Conservation (phyloP, 139 green algal species). For the Picochlorum sp. region DNA sequence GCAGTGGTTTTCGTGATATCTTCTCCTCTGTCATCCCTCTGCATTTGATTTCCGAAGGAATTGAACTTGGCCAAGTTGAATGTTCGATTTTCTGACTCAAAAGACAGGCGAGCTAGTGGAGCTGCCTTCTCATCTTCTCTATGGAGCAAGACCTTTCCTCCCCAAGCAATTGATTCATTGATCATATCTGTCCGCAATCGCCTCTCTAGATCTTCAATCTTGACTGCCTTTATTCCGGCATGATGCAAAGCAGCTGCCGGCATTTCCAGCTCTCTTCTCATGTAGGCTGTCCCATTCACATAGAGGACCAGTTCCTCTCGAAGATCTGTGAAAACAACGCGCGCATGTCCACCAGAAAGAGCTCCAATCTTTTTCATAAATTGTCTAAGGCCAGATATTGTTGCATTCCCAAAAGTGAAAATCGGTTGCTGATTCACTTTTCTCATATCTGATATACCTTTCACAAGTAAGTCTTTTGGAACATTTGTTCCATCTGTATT, state of each 20-base stretch:
- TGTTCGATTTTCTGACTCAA: background rate
- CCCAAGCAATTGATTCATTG: constrained; percentile 50
- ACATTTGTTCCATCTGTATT: background rate
- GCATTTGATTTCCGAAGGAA: background rate
- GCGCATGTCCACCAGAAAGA: constrained; percentile 22
- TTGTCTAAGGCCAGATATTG: constrained; percentile 37
- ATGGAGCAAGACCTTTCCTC: constrained; percentile 67
- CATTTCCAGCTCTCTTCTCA: constrained; percentile 78
- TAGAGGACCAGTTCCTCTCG: constrained; percentile 87
- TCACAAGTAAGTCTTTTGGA: constrained; percentile 12
- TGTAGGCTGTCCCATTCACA: constrained; percentile 64
- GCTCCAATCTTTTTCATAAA: constrained; percentile 53
- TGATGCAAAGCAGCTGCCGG: constrained; percentile 74
- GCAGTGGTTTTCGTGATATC: constrained; percentile 43
- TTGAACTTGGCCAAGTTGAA: background rate
- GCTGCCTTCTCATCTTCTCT: constrained; percentile 32
- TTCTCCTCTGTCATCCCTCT: constrained; percentile 11
- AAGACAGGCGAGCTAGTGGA: background rate
- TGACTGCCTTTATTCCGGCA: constrained; percentile 48
- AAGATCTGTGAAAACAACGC: constrained; percentile 75
- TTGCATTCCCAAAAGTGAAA: constrained; percentile 28
- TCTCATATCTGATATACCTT: constrained; percentile 36
- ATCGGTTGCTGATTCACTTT: constrained; percentile 31
- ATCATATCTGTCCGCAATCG: constrained; percentile 39
- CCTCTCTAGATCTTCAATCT: constrained; percentile 55